These are phyloP conservation scores for Globisporangium cederbergense DNA, from an alignment of 352 stramenopile species.

Conservation along the genomic window DNA sequence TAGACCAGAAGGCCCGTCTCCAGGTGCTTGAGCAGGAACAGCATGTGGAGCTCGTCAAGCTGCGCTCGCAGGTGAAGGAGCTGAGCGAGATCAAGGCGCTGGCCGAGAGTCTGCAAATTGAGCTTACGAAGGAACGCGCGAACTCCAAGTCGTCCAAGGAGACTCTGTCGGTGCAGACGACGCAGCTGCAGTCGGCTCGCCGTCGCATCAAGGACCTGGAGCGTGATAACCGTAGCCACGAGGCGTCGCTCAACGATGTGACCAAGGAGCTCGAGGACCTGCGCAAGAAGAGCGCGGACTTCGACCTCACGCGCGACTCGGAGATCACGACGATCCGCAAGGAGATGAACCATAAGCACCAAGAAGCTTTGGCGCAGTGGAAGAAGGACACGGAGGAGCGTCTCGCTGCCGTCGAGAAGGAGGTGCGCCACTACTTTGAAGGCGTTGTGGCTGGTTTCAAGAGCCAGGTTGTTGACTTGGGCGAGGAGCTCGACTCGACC, in stretches of 20 bases:
- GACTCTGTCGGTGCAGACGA: constrained; percentile 63
- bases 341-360: constrained; percentile 75
- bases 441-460: constrained; percentile 47
- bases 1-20: constrained; percentile 68
- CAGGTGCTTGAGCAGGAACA: constrained; percentile 81
- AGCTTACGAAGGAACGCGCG: constrained; percentile 56
- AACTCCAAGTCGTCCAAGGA: constrained; percentile 77
- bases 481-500: constrained; percentile 55
- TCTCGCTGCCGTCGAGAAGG: constrained; percentile 61
- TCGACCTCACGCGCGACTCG: constrained; percentile 61
- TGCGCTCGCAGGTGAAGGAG: constrained; percentile 70
- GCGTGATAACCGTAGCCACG: constrained; percentile 51
- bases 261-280: constrained; percentile 70
- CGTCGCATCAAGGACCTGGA: constrained; percentile 73
- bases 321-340: constrained; percentile 71
- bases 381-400: constrained; percentile 80
- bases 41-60: constrained; percentile 69
- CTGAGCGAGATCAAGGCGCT: constrained; percentile 55
- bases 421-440: constrained; percentile 74
- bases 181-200: constrained; percentile 55
- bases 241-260: constrained; percentile 44
- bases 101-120: constrained; percentile 41
- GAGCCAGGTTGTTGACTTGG: constrained; percentile 61
- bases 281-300: constrained; percentile 69
- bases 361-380: constrained; percentile 67